Evolutionary conservation across 2,329 filamentous ascomycete species (phyloP).

Genomic region (Penicillium sp.): DNA sequence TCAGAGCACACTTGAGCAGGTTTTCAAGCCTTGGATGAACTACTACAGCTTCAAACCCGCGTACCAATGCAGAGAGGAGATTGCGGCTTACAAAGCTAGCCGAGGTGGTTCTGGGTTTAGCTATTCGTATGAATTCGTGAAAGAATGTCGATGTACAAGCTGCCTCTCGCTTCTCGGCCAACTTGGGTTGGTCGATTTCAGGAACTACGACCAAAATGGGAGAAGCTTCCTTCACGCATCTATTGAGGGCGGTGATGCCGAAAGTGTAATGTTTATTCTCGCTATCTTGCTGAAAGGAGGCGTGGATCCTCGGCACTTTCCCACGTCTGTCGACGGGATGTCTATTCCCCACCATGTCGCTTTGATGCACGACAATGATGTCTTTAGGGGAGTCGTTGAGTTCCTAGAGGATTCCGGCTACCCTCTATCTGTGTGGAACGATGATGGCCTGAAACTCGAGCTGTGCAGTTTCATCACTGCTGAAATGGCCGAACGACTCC

Average conservation of each 20-base stretch:
- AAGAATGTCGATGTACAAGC: not conserved
- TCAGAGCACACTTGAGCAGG: not conserved
- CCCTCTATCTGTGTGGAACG: conserved; percentile 1
- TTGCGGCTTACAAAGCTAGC: not conserved
- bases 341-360: conserved; percentile 5
- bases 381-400: not conserved
- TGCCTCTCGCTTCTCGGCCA: not conserved
- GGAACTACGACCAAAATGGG: not conserved
- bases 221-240: not conserved
- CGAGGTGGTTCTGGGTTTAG: not conserved
- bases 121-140: not conserved
- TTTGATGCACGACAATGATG: not conserved
- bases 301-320: not conserved
- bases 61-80: not conserved
- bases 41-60: conserved; percentile 1
- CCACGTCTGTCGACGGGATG: not conserved
- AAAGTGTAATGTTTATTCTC: not conserved
- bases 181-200: not conserved
- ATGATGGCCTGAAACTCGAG: conserved; percentile 3
- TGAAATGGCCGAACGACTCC: not conserved
- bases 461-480: not conserved
- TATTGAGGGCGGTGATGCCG: not conserved
- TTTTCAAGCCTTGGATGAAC: not conserved
- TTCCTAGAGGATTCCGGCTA: not conserved
- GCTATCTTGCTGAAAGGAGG: not conserved